phyloP scores from a whole-genome alignment of 306 rosid species.

The Arachis stenosperma region DNA sequence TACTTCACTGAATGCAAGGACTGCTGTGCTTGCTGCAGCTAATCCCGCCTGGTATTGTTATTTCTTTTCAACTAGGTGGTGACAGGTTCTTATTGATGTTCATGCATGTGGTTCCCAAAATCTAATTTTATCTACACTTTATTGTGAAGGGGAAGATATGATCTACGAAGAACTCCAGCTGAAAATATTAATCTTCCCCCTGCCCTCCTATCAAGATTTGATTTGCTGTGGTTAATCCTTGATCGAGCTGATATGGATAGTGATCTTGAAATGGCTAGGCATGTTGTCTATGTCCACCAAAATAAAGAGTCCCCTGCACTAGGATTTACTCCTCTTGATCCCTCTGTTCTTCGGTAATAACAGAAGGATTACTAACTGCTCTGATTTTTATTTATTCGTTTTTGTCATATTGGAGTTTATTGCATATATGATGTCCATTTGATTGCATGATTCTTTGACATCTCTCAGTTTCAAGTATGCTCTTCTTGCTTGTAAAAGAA shows the following conservation, averaged over 20 bases:
- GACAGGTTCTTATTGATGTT: slow-evolving; percentile 17
- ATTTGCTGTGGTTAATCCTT: slow-evolving; percentile 94
- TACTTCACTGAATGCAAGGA: slow-evolving; percentile 96
- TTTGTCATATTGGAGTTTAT: slow-evolving; percentile 3
- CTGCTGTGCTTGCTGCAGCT: slow-evolving; percentile 99
- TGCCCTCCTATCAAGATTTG: slow-evolving; percentile 93
- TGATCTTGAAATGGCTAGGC: slow-evolving; percentile 99
- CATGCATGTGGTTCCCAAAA: slow-evolving; percentile 22
- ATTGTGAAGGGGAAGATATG: slow-evolving; percentile 94
- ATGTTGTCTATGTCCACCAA: slow-evolving; percentile 91
- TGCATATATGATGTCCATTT: slow-evolving; percentile 14
- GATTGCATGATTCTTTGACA: slow-evolving; percentile 26
- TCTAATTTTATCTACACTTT: slow-evolving; percentile 37
- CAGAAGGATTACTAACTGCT: slow-evolving; percentile 14
- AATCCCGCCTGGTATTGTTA: slow-evolving; percentile 96
- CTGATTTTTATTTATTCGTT: not conserved
- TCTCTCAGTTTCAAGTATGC: slow-evolving; percentile 12
- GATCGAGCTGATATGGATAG: slow-evolving; percentile 98
- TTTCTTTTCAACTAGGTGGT: slow-evolving; percentile 27
- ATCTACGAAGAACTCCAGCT: slow-evolving; percentile 94
- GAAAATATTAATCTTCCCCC: slow-evolving; percentile 98
- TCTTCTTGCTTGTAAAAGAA: slow-evolving; percentile 29
- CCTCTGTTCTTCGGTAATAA: slow-evolving; percentile 90
- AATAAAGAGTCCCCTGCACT: slow-evolving; percentile 89
- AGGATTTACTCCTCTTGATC: slow-evolving; percentile 94